A percentile compares a stretch with the other conserved stretches of the same genome.
phyloP scores from a whole-genome alignment of 345 rosid genomes.

The Rhodomyrtus tomentosa region DNA sequence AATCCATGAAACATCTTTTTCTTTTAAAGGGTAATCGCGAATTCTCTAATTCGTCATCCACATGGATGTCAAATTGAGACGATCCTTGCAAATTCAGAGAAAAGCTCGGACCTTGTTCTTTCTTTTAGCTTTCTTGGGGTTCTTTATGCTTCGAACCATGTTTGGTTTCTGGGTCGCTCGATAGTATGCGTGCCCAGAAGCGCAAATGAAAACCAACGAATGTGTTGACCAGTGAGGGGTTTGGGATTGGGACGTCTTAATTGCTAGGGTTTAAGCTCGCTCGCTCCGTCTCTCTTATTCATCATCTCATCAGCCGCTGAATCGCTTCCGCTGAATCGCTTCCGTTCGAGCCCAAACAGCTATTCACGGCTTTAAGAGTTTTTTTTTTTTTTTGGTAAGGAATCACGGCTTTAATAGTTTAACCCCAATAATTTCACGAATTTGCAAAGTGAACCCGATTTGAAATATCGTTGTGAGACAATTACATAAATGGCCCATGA shows the following conservation, averaged over 20 bases:
- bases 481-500: too few relatives aligned
- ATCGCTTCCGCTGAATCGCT: background rate
- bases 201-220: background rate
- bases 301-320: too few relatives aligned
- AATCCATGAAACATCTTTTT: background rate
- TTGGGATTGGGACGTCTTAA: background rate
- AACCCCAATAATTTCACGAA: background rate
- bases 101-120: slow-evolving; percentile 49
- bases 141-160: slow-evolving; percentile 66
- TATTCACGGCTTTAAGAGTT: background rate
- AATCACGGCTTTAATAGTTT: background rate
- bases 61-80: background rate
- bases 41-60: background rate
- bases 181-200: background rate
- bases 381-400: too few relatives aligned
- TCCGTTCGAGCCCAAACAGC: background rate
- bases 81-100: background rate
- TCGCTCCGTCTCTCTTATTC: background rate
- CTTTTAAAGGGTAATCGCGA: background rate
- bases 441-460: background rate
- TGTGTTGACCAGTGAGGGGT: background rate
- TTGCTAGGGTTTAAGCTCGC: background rate
- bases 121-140: slow-evolving; percentile 68
- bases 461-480: background rate
- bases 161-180: background rate